Evolutionary conservation across 108 stramenopile species (phyloP), one percentile per base, ranked within the genome.

Genomic region (Nitzschia inconspicua): DNA sequence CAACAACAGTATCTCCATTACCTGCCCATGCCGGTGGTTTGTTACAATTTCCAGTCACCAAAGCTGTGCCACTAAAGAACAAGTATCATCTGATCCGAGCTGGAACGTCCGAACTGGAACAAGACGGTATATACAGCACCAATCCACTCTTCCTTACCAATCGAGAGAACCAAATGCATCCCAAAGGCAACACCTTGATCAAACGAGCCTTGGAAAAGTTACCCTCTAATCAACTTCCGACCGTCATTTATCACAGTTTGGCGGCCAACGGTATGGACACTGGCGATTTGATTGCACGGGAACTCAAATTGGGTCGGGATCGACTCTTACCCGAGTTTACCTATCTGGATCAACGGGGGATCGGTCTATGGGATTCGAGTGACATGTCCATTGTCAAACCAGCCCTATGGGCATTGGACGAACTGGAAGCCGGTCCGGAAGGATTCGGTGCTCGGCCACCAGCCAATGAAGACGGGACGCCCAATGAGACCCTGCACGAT

Each of bases 401-500:
- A 16, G 89, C 89, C 5, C 71, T 91, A 0, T 82, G 79, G 76
- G 89, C 89, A 0, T 47, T 91, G 72, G 89, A 91, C 58, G 72
- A 37, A 0, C 44, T 62, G 16, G 89, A 91, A 59, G 83, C 85
- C 3, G 84, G 84, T 8, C 46, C 40, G 9, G 66, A 80, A 36
- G 85, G 85, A 0, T 57, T 32, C 28, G 77, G 77, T 9, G 91
- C 72, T n/a, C 36, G 72, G 19, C 75, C 75, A 9, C 90, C 90
- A 23, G 64, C 85, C 0, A 89, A 93, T 47, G 79, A 80, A 40
- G 91, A 93, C 63, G 83, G 91, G 1, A 93, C 88, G 4, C 91
- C 91, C 4, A 62, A 82, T 7, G 91, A 93, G 59, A 87, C 79
- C 1, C 44, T 93, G 47, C 47, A 60, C 9, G 87, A 93, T 68